Percentiles rank a stretch among this genome's conserved stretches.
Evolutionary conservation across 306 rosid genomes (phyloP).

Genomic region (Cucumis hystrix): DNA sequence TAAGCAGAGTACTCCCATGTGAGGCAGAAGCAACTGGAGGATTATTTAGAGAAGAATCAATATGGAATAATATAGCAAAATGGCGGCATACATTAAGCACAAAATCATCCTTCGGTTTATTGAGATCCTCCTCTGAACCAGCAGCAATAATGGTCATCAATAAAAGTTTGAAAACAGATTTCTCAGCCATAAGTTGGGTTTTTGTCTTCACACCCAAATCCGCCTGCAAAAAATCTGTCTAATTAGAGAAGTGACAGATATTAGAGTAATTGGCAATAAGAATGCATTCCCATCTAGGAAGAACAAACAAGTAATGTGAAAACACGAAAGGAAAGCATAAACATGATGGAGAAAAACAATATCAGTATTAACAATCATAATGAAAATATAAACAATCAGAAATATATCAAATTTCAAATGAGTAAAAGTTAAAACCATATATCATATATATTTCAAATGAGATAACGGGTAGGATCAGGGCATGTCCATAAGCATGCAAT

Average conservation of each 20-base stretch:
- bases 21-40: slow-evolving; percentile 28
- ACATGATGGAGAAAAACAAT: neutral
- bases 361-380: neutral
- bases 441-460: neutral
- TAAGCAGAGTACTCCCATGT: slow-evolving; percentile 45
- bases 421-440: neutral
- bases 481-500: neutral
- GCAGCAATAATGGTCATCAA: slow-evolving; percentile 85
- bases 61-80: slow-evolving; percentile 87
- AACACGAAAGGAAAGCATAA: neutral
- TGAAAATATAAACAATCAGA: neutral
- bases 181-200: slow-evolving; percentile 98
- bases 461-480: neutral
- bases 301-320: neutral
- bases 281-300: neutral
- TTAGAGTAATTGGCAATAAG: neutral
- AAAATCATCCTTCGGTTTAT: slow-evolving; percentile 77
- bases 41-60: slow-evolving; percentile 44
- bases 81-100: slow-evolving; percentile 82
- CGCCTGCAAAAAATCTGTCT: slow-evolving; percentile 45
- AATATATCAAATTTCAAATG: neutral
- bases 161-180: slow-evolving; percentile 88
- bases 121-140: slow-evolving; percentile 72
- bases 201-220: slow-evolving; percentile 98
- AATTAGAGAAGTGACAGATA: slow-evolving; percentile 17